A percentile compares a stretch with the other conserved stretches of the same genome.
These are phyloP conservation scores for Tulasnella sp. DNA, from an alignment of 768 basidiomycete species.

Conservation along the genomic window DNA sequence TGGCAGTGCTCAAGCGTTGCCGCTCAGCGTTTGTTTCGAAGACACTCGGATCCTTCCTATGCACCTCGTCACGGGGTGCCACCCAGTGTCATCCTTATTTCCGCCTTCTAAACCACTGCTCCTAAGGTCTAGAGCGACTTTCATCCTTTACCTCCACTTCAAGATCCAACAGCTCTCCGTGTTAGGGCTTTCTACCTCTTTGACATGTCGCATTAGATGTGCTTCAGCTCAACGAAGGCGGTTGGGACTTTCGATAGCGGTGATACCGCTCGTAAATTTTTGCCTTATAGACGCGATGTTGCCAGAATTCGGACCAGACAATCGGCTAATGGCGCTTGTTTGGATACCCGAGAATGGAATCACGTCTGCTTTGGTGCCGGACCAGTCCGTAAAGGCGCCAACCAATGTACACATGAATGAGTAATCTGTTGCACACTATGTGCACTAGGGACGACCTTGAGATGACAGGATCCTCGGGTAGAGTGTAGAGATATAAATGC, in stretches of 20 bases:
- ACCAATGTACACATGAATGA: background rate
- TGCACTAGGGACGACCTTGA: background rate
- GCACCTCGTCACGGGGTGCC: background rate
- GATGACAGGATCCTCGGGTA: background rate
- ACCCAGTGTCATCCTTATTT: background rate
- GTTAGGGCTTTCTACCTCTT: too few species aligned
- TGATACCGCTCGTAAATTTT: background rate
- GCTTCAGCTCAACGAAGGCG: background rate
- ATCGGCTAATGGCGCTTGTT: background rate
- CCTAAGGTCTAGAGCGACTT: background rate
- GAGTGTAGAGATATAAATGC: background rate
- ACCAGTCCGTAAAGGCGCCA: background rate
- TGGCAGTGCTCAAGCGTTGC: background rate
- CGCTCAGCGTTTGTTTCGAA: background rate
- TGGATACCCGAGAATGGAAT: constrained; percentile 1
- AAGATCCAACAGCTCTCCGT: background rate
- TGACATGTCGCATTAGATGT: too few species aligned
- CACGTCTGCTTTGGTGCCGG: background rate
- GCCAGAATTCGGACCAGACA: background rate
- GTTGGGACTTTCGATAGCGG: background rate
- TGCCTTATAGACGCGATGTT: background rate
- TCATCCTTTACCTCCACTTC: background rate
- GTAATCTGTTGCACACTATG: background rate
- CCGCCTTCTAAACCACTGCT: background rate
- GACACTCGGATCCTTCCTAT: background rate